A percentile compares a stretch with the other conserved stretches of the same genome.
Evolutionary conservation across 2,329 filamentous ascomycete species (phyloP).

Genomic region (Colletotrichum cordylinicola): DNA sequence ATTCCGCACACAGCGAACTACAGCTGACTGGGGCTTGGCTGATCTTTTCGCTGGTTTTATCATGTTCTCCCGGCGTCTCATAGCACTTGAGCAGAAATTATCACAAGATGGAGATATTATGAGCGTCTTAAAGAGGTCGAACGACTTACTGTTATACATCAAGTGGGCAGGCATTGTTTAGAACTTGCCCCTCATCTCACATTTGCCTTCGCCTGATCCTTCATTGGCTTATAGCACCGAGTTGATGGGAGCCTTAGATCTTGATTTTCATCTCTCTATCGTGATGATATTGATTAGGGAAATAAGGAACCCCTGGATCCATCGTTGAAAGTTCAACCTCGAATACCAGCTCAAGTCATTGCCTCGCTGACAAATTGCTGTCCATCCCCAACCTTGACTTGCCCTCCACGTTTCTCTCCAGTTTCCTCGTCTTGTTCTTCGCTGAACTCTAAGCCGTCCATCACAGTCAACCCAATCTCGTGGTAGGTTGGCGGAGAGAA

Average conservation of each 20-base stretch:
- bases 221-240: too few species aligned
- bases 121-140: not conserved
- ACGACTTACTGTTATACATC: too few species aligned
- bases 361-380: not conserved
- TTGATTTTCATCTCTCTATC: rapidly evolving
- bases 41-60: not conserved
- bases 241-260: rapidly evolving
- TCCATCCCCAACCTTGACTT: not conserved
- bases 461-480: not conserved
- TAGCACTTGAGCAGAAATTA: not conserved
- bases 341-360: not conserved
- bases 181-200: too few species aligned
- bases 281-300: not conserved
- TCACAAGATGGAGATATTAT: not conserved
- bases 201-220: too few species aligned
- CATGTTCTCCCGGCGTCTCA: not conserved
- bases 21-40: not conserved
- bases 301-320: not conserved
- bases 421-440: not conserved
- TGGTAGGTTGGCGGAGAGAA: not conserved
- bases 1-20: not conserved
- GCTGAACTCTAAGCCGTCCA: not conserved
- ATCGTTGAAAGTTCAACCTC: not conserved
- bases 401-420: not conserved
- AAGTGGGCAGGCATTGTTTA: too few species aligned